These are phyloP conservation scores for Arctostaphylos glauca DNA, from an alignment of 148 eudicot species.

Conservation along the genomic window DNA sequence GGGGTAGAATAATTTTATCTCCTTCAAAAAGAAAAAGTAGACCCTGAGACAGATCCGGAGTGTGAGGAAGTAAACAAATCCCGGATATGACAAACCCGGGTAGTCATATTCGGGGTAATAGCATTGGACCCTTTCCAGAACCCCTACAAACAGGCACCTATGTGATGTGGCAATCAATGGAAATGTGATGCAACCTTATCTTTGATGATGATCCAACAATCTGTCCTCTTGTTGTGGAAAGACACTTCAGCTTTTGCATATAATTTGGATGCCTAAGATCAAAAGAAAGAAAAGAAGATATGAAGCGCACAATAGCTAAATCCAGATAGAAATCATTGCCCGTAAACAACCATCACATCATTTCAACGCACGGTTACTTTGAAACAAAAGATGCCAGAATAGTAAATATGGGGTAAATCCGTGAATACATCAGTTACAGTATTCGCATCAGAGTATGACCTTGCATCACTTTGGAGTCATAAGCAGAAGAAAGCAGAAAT, in stretches of 20 bases:
- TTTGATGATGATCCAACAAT: slow-evolving; percentile 97
- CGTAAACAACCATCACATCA: not conserved
- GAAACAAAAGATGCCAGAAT: not conserved
- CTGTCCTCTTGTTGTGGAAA: slow-evolving; percentile 75
- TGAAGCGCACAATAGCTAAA: slow-evolving; percentile 10
- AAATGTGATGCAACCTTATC: slow-evolving; percentile 52
- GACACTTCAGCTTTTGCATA: slow-evolving; percentile 77
- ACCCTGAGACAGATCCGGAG: too few relatives aligned
- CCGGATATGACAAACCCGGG: too few relatives aligned
- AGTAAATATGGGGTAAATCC: not conserved
- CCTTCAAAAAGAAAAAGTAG: too few relatives aligned
- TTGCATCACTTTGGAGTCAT: not conserved
- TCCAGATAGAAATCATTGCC: not conserved
- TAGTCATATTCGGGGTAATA: too few relatives aligned
- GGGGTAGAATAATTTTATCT: too few relatives aligned
- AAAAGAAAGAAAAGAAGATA: slow-evolving; percentile 2
- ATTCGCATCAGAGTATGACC: not conserved
- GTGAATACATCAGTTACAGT: not conserved
- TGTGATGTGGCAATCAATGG: not conserved
- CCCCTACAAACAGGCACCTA: not conserved
- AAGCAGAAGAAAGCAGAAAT: not conserved
- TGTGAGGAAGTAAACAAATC: too few relatives aligned
- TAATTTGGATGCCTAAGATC: slow-evolving; percentile 40
- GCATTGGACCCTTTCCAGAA: too few relatives aligned
- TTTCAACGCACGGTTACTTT: not conserved